Evolutionary conservation across 2,329 filamentous ascomycete species (phyloP), one percentile per base, ranked within the genome.

Genomic region (Diaporthe australafricana): DNA sequence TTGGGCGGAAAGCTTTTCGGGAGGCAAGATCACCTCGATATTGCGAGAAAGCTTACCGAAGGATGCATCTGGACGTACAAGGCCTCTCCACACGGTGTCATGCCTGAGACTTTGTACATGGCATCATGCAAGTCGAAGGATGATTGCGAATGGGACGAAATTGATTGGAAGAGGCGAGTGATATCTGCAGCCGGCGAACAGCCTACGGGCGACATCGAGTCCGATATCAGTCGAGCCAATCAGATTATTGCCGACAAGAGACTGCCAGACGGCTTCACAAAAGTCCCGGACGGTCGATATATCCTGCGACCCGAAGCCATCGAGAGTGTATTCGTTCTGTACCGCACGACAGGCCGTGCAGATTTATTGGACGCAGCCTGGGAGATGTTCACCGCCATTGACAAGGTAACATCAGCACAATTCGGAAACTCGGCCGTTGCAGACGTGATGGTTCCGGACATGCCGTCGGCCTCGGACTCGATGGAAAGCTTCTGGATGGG

Each of bases 51-150:
- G 74, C 83, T 89, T 5, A 82, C 85, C 4, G 82, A 86, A 6
- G 87, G 87, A 2, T 89, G 87, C 73, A 83, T 86, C n/a, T 87
- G 85, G 81, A 81, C 85, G 3, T 89, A 89, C 76, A 77, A 80
- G 27, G 79, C 82, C 0, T 86, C 86, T 68, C 81, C 83, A 16
- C 82, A 83, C 4, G 87, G 87, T 2, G 84, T 89, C 70, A 88
- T 88, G 86, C 86, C 87, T 0, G 87, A 89, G 77, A 81, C 80
- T 0, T 85, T 86, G 73, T 76, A 79, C 52, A 81, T 87, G 78
- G 75, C 81, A 4, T 78, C 82, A 3, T 88, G 86, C 71, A 70
- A 76, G 1, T 73, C 77, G 6, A 65, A 68, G 7, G 72, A 60
- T 2, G 74, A 74, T 20, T 81, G 79, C 65, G 48, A 57, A n/a